phyloP scores from a whole-genome alignment of 2,329 filamentous ascomycete genomes.

The Fusarium hainanense region DNA sequence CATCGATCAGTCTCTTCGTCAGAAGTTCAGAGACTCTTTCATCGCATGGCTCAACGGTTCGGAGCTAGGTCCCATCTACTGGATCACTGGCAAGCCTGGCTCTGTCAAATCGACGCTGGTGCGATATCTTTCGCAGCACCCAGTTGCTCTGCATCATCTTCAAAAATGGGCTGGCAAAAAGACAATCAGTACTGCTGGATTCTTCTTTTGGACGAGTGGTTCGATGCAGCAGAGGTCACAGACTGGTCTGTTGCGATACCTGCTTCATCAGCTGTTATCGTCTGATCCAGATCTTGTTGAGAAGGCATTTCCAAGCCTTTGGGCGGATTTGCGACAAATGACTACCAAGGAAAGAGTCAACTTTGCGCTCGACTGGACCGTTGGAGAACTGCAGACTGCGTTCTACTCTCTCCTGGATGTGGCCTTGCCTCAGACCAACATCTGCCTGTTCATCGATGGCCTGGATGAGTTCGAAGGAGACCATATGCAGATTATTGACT shows the following conservation, averaged over 20 bases:
- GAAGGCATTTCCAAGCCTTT: constrained; percentile 1
- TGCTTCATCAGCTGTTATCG: constrained; percentile 52
- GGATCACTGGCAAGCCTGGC: constrained; percentile 47
- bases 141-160: constrained; percentile 21
- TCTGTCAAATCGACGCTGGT: constrained; percentile 61
- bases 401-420: constrained; percentile 6
- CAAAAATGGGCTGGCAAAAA: constrained; percentile 44
- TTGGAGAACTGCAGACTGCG: not conserved
- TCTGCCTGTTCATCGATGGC: constrained; percentile 50
- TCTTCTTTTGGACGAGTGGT: constrained; percentile 60
- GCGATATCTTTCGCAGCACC: constrained; percentile 50
- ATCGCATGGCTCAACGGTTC: not conserved
- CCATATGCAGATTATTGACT: constrained; percentile 43
- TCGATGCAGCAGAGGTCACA: constrained; percentile 52
- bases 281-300: not conserved
- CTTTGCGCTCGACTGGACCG: constrained; percentile 11
- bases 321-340: constrained; percentile 4
- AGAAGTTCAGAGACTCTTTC: constrained; percentile 2
- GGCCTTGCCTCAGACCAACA: not conserved
- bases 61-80: not conserved
- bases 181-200: constrained; percentile 50
- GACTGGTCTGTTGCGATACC: constrained; percentile 51
- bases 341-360: constrained; percentile 13
- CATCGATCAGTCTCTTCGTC: not conserved
- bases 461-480: constrained; percentile 51